Percentiles rank a stretch among this genome's conserved stretches.
Conservation (phyloP, 2,329 filamentous ascomycete genomes). For the Annulohypoxylon truncatum region DNA sequence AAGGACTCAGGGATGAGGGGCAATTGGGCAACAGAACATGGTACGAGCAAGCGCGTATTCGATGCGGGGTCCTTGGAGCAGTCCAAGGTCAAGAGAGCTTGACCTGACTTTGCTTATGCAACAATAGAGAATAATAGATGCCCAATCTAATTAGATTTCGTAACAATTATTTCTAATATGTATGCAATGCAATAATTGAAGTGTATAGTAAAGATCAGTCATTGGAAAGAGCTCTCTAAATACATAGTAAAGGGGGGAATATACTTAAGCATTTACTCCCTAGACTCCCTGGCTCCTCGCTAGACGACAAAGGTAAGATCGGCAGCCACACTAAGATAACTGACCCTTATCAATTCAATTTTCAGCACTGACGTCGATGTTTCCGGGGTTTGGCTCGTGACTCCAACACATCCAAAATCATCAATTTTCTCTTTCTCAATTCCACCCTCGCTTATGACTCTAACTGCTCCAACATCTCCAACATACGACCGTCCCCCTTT, state of each 20-base stretch:
- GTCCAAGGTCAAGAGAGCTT: constrained; percentile 27
- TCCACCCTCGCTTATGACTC: constrained; percentile 24
- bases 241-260: not conserved
- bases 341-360: constrained; percentile 26
- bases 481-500: constrained; percentile 12
- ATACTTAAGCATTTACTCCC: not conserved
- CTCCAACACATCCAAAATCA: constrained; percentile 24
- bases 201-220: constrained; percentile 4
- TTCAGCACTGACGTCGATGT: constrained; percentile 32
- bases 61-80: constrained; percentile 24
- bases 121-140: constrained; percentile 17
- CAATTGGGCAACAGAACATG: constrained; percentile 27
- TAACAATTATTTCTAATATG: constrained; percentile 1
- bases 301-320: constrained; percentile 8
- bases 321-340: constrained; percentile 2
- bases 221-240: not conserved
- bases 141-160: constrained; percentile 6
- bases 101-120: constrained; percentile 26
- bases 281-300: not conserved
- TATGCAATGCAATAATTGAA: not conserved
- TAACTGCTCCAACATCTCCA: constrained; percentile 31
- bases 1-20: constrained; percentile 30
- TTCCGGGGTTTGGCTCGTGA: constrained; percentile 35
- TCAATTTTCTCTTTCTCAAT: constrained; percentile 11
- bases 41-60: constrained; percentile 20